Evolutionary conservation across 176 grass and related monocot genomes (phyloP), one percentile per base, ranked within the genome.

Genomic region (Raddia distichophylla): DNA sequence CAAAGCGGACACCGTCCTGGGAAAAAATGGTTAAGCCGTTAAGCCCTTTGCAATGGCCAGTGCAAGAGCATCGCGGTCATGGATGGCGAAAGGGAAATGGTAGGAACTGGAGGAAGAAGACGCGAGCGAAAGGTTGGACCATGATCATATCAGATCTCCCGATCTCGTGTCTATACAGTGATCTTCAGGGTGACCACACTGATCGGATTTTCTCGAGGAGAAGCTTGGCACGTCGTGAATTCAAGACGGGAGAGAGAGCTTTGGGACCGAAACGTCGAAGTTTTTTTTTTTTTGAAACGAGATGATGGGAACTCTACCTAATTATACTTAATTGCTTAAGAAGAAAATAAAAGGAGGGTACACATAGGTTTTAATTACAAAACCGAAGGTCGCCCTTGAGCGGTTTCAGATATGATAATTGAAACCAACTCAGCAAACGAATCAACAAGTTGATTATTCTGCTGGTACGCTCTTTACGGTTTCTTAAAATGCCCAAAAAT

Each of bases 31-130:
- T 19, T 75, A 64, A 77, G 19, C 8, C 54, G 49, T 34, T 75
- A 56, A 77, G 19, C 8, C 55, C 10, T 16, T 69, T 27, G 2
- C 59, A 58, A 52, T 51, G 15, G 27, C 14, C 2, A 49, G 42
- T 33, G 43, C 58, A 74, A 49, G 27, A 33, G 43, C 58, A 74
- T 45, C 14, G 59, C 13, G 11, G 18, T 87, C 64, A 16, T 37
- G 34, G 45, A 34, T n/a, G 53, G 71, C 73, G 61, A 69, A 62
- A 57, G 48, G 43, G 43, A 84, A 60, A 70, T 63, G 54, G 53
- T 69, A 15, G 70, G 70, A 49, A 34, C 8, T 52, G 15, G 59
- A 57, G 13, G 59, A 14, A 34, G 34, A 34, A 19, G 65, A 76
- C 60, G 52, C 15, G 46, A 76, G 8, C 13, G 18, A 20, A 83